Conservation (phyloP, 352 stramenopile species). For the Thalassiosira gravida region DNA sequence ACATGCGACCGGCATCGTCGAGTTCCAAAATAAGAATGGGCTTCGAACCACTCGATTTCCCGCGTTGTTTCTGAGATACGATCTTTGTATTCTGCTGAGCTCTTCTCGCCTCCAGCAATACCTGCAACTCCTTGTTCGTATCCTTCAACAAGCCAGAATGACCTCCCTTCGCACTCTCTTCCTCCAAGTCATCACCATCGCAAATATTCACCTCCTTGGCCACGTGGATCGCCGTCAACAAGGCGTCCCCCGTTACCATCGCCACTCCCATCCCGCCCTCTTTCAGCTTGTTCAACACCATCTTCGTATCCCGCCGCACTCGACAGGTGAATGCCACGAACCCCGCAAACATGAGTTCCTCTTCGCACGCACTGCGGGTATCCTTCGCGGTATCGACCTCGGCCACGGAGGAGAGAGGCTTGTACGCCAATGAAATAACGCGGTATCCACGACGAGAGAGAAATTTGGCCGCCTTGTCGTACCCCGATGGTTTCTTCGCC, state of each 20-base stretch:
- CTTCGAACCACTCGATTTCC: slow-evolving; percentile 45
- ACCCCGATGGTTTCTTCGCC: slow-evolving; percentile 89
- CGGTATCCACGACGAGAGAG: slow-evolving; percentile 88
- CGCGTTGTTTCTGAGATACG: slow-evolving; percentile 12
- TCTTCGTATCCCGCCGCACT: slow-evolving; percentile 92
- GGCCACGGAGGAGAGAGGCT: slow-evolving; percentile 81
- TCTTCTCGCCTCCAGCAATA: slow-evolving; percentile 62
- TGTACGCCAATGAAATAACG: slow-evolving; percentile 96
- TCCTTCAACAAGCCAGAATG: slow-evolving; percentile 29
- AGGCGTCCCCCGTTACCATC: slow-evolving; percentile 98
- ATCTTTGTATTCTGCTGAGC: slow-evolving; percentile 25
- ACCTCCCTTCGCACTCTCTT: slow-evolving; percentile 3
- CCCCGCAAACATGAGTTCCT: slow-evolving; percentile 92
- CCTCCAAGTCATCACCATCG: slow-evolving; percentile 68
- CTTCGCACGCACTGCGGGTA: slow-evolving; percentile 89
- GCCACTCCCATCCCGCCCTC: slow-evolving; percentile 93
- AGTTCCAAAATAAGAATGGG: slow-evolving; percentile 79
- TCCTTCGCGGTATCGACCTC: slow-evolving; percentile 60
- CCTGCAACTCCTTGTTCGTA: slow-evolving; percentile 68
- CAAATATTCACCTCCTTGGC: slow-evolving; percentile 93
- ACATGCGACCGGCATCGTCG: slow-evolving; percentile 55
- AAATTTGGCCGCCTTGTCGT: slow-evolving; percentile 81
- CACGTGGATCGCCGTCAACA: slow-evolving; percentile 97
- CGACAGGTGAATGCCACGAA: slow-evolving; percentile 94
- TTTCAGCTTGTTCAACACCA: slow-evolving; percentile 91